Evolutionary conservation across 1,284 basidiomycete species (phyloP).

Genomic region (Wolfiporia cocos): DNA sequence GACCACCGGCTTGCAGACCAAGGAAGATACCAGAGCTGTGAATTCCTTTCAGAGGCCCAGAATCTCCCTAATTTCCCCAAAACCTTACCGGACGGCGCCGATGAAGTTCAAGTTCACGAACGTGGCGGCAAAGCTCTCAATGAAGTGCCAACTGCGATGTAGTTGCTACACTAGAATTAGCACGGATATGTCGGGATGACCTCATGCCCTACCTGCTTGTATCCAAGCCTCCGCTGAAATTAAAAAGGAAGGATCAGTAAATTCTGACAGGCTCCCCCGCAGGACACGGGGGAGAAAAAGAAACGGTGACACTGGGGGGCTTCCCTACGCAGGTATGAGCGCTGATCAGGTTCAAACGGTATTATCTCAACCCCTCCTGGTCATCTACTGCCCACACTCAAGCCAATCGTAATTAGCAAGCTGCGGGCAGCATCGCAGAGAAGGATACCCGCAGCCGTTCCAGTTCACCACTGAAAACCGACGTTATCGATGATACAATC

Average conservation of each 20-base stretch:
- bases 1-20: constrained; percentile 78
- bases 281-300: constrained; percentile 26
- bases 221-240: constrained; percentile 66
- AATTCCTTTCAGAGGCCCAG: constrained; percentile 2
- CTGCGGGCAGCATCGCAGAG: constrained; percentile 23
- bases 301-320: constrained; percentile 65
- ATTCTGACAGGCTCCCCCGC: constrained; percentile 30
- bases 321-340: constrained; percentile 95
- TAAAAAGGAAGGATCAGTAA: constrained; percentile 42
- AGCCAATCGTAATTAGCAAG: constrained; percentile 21
- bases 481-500: constrained; percentile 63
- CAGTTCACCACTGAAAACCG: constrained; percentile 56
- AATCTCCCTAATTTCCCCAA: background rate
- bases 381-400: constrained; percentile 11
- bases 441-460: constrained; percentile 86
- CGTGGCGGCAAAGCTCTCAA: constrained; percentile 81
- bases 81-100: constrained; percentile 67
- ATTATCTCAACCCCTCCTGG: constrained; percentile 77
- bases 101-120: constrained; percentile 85
- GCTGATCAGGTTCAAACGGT: constrained; percentile 94
- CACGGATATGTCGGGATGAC: constrained; percentile 5
- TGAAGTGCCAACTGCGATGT: constrained; percentile 73
- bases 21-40: constrained; percentile 75
- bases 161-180: constrained; percentile 60
- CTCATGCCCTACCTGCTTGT: constrained; percentile 66